Percentiles rank a stretch among this genome's conserved stretches.
Evolutionary conservation across 106 monocot genomes (phyloP).

Genomic region (Acorus calamus): DNA sequence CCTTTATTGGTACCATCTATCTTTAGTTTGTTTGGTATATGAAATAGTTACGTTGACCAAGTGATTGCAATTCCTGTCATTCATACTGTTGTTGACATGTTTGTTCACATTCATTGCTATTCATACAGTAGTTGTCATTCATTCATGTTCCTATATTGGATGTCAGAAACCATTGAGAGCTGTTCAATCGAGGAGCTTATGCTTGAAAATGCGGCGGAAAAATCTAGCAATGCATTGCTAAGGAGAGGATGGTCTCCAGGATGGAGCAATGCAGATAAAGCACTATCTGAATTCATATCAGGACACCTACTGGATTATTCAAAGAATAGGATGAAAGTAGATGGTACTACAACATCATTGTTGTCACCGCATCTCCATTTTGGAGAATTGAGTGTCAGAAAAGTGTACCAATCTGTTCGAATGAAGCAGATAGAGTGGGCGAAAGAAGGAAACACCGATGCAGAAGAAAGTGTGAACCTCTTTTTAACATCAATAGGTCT

Average conservation of each 20-base stretch:
- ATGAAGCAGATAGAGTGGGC: slow-evolving; percentile 94
- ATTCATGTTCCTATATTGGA: too few species aligned
- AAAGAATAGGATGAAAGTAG: slow-evolving; percentile 66
- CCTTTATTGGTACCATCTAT: too few species aligned
- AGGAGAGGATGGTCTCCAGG: slow-evolving; percentile 92
- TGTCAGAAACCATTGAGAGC: neutral
- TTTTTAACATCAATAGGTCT: slow-evolving; percentile 82
- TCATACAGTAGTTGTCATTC: too few species aligned
- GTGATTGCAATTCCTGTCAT: too few species aligned
- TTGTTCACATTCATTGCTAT: too few species aligned
- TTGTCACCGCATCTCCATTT: slow-evolving; percentile 92
- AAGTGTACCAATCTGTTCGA: slow-evolving; percentile 78
- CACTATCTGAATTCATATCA: slow-evolving; percentile 56
- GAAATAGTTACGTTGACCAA: too few species aligned
- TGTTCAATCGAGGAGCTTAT: slow-evolving; percentile 60
- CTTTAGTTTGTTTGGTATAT: too few species aligned
- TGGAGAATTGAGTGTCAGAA: slow-evolving; percentile 85
- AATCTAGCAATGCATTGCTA: slow-evolving; percentile 87
- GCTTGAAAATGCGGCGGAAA: slow-evolving; percentile 84
- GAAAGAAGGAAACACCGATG: slow-evolving; percentile 69
- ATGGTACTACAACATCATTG: slow-evolving; percentile 81
- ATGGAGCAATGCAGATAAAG: slow-evolving; percentile 83
- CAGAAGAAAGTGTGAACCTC: slow-evolving; percentile 77
- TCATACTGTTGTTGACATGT: too few species aligned
- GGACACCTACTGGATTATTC: slow-evolving; percentile 72